Evolutionary conservation across 257 asterid genomes (phyloP), one percentile per base, ranked within the genome.

Genomic region (Agastache rugosa): DNA sequence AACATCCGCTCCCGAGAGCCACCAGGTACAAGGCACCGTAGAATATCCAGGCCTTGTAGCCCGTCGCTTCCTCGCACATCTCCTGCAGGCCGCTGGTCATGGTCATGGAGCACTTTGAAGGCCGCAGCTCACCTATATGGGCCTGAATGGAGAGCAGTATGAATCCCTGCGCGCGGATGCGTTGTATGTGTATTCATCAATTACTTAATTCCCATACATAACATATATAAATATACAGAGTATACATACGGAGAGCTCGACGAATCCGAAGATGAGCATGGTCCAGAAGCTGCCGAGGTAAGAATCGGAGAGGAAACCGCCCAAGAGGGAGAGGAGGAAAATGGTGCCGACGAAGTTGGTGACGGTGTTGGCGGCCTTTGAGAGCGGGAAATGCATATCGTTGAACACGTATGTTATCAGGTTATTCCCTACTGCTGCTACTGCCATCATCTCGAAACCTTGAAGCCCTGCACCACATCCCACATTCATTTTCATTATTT

Each of bases 291-390:
- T 88, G 1, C 96, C 96, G 5, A 88, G 90, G 45, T 85, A 90
- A 7, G 96, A 90, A 75, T 90, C 96, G 7, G 96, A 88, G 70
- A 90, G 90, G 83, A 85, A 90, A 6, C 96, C 96, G 27, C 96
- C 96, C 2, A 90, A 23, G 67, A 88, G 89, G 72, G 96, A 88
- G 47, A 88, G 83, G 47, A 90, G 88, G 66, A 90, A 90, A 16
- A 88, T 81, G 63, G 94, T 90, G 23, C 96, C 96, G 0, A 90
- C 79, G 77, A 90, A 90, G 83, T 88, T 90, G n/a, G 96, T 90
- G 15, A 90, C 96, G 10, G 91, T 84, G 81, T 90, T 90, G 16
- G 91, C 96, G 0, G 96, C 82, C 63, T 88, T 85, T 0, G 96
- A 80, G 77, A 90, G 59, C 8, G 95, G 83, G 72, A 87, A 90